Evolutionary conservation across 371 early-diverging fungal species (phyloP).

Genomic region (Mucor velutinosus): DNA sequence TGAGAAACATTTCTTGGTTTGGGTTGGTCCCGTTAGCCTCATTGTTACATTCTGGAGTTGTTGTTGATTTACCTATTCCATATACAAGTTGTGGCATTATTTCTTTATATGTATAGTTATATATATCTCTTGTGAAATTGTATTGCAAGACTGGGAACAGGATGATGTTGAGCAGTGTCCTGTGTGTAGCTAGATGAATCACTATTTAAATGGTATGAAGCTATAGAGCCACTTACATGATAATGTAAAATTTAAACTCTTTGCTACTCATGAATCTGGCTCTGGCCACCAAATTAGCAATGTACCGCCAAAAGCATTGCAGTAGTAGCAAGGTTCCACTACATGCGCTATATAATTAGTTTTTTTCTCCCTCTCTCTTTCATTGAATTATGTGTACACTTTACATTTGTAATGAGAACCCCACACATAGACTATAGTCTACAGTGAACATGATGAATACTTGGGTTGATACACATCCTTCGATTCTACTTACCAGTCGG

Average conservation of each 20-base stretch:
- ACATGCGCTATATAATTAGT: neutral
- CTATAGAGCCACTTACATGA: slow-evolving; percentile 30
- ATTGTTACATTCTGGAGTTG: neutral
- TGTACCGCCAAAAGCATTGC: slow-evolving; percentile 61
- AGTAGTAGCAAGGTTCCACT: slow-evolving; percentile 50
- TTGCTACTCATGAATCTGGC: slow-evolving; percentile 54
- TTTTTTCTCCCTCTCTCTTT: neutral
- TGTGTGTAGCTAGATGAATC: slow-evolving; percentile 8
- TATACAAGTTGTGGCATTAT: slow-evolving; percentile 52
- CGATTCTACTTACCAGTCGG: slow-evolving; percentile 38
- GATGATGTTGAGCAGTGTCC: slow-evolving; percentile 37
- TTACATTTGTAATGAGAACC: slow-evolving; percentile 56
- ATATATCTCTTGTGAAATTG: slow-evolving; percentile 43
- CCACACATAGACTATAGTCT: slow-evolving; percentile 39
- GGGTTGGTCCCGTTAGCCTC: neutral
- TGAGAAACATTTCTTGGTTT: slow-evolving; percentile 34
- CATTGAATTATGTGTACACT: neutral
- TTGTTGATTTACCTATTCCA: slow-evolving; percentile 32
- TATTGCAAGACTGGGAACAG: slow-evolving; percentile 49
- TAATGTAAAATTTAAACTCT: slow-evolving; percentile 51
- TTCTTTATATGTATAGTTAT: slow-evolving; percentile 46
- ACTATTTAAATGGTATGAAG: neutral
- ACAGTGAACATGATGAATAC: neutral
- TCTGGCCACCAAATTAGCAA: slow-evolving; percentile 51
- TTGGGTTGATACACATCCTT: neutral